Evolutionary conservation across 2,329 filamentous ascomycete genomes (phyloP), one percentile per base, ranked within the genome.

Genomic region (Calonectria naviculata): DNA sequence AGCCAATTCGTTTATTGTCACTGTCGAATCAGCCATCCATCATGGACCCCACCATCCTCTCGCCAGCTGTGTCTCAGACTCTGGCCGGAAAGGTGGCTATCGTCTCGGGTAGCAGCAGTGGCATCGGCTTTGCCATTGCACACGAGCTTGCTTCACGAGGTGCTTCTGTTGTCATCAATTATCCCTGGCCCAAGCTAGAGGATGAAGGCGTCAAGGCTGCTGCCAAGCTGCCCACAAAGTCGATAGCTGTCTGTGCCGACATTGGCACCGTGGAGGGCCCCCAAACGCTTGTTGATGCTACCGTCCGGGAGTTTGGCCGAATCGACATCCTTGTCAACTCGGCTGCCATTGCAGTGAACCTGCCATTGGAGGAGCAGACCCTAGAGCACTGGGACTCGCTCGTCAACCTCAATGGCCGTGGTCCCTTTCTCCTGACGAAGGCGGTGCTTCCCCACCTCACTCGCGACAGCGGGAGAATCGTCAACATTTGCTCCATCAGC

Each of bases 91-190:
- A 74, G 41, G 73, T 75, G 4, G 74, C 72, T 36, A 70, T 75
- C 31, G 61, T 75, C 38, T 73, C 72, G 12, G 74, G 74, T 21
- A 73, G 70, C 64, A 67, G 65, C 44, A 71, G 65, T 31, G 86
- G 86, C 54, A 87, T 88, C 68, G 86, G 86, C 28, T 80, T 81
- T 13, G 85, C 85, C 36, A 85, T 87, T 36, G 84, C 83, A 3
- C 76, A 79, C 31, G 86, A 87, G 64, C 67, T 72, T 21, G 61
- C 70, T 5, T 36, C 54, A 9, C 70, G 70, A 24, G 70, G 70
- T 8, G 66, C 70, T n/a, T 31, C 44, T 19, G 62, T 56, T 17
- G 67, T 66, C 38, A 29, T 71, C 62, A 71, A 71, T 38, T 89
- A 89, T 76, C 84, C 86, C 1, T 83, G 80, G 54, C 49, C 80